These are phyloP conservation scores for Diplotaxis tenuifolia DNA, from an alignment of 345 rosid species.

Conservation along the genomic window DNA sequence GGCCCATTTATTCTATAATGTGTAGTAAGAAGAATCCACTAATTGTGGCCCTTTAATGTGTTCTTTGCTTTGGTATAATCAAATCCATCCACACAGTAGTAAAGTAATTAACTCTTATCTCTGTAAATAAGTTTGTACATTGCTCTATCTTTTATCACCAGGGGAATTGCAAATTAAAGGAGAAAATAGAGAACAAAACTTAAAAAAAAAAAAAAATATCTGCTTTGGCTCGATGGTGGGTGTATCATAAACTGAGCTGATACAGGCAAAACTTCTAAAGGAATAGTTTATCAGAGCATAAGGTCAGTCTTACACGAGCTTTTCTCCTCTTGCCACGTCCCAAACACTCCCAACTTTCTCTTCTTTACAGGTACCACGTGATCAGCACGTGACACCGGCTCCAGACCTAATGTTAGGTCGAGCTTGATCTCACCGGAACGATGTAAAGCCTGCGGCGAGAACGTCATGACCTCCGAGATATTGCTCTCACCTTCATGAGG, in stretches of 20 bases:
- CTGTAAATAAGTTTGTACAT: conserved; percentile 15
- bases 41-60: not conserved
- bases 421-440: conserved; percentile 43
- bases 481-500: conserved; percentile 54
- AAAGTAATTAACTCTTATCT: not conserved
- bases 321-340: conserved; percentile 36
- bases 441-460: conserved; percentile 49
- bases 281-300: conserved; percentile 23
- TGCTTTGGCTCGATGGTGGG: not conserved
- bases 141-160: conserved; percentile 9
- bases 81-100: not conserved
- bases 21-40: not conserved
- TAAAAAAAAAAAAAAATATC: not conserved
- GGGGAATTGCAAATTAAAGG: not conserved
- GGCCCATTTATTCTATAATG: not conserved
- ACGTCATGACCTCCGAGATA: conserved; percentile 44
- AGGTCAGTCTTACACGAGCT: conserved; percentile 57
- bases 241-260: not conserved
- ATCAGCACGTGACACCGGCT: conserved; percentile 49
- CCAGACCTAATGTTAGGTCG: conserved; percentile 61
- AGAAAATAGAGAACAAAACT: not conserved
- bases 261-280: conserved; percentile 16
- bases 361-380: conserved; percentile 75
- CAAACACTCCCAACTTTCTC: conserved; percentile 46
- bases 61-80: not conserved